Conservation (phyloP, 2,329 filamentous ascomycete species). For the Fusarium nygamai region DNA sequence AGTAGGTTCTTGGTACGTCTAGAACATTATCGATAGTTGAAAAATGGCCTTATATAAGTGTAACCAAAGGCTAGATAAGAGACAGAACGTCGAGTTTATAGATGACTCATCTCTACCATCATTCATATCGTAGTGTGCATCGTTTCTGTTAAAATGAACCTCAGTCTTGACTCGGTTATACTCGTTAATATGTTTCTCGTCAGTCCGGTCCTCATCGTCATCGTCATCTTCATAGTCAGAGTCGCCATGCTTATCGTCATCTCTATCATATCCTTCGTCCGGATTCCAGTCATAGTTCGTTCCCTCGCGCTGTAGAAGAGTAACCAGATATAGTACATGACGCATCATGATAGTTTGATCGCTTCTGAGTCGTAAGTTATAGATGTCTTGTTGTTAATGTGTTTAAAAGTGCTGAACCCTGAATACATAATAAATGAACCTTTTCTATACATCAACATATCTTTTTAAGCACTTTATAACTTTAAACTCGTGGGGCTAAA, state of each 20-base stretch:
- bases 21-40: neutral
- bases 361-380: neutral
- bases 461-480: neutral
- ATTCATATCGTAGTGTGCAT: no score
- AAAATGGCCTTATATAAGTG: no score
- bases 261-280: neutral
- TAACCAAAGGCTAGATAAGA: no score
- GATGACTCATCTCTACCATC: no score
- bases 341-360: neutral
- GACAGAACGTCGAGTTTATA: no score
- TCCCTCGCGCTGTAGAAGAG: neutral
- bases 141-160: no score
- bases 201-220: no score
- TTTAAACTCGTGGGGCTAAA: neutral
- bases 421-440: neutral
- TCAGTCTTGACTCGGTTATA: no score
- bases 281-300: no score
- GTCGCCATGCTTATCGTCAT: neutral
- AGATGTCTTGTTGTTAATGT: neutral
- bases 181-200: no score
- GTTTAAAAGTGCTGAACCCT: neutral
- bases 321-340: neutral
- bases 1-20: neutral
- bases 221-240: no score
- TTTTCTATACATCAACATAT: neutral